Base-by-base conservation (phyloP, 176 grass and related monocot species). In the Lolium rigidum region DNA sequence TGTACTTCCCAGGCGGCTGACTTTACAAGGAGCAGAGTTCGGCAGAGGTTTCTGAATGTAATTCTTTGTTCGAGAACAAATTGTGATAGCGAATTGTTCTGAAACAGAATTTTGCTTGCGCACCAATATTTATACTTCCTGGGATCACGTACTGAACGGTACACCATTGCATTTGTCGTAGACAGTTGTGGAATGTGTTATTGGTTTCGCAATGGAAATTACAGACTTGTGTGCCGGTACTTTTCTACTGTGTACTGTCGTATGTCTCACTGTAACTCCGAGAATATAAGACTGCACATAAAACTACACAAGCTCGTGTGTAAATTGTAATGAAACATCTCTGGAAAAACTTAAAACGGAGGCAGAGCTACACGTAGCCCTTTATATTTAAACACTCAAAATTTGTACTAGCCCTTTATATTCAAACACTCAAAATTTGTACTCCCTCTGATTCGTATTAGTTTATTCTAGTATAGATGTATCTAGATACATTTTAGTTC, bases 1-100 rank as follows among this genome's bases (percentile, higher is more conserved):
- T 90, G 84, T 10, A 17, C 47, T 79, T 83, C 55, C 74, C 20
- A 48, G 10, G 52, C 44, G 70, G 35, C 71, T 44, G 79, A 51
- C 47, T 55, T 72, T 17, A 47, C 71, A 16, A 26, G 6, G 46
- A 74, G 70, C 18, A 71, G 24, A 64, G 24, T 12, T 4, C 22
- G 24, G 60, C 60, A 13, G 31, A 35, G 31, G 31, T 35, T 35
- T 35, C 31, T 67, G 59, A 80, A 79, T 56, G 61, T 60, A 80
- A 37, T 66, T 57, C 22, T 47, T 66, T 47, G 37, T 22, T 74
- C 25, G 12, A 73, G 35, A 74, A 73, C 54, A 71, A 55, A 71
- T 3, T 72, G 55, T 57, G 31, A 20, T 16, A 59, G 76, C 43
- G 73, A 8, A 14, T 38, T 79, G 63, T 41, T 71, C 8, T 4